These are phyloP conservation scores for Sphagnum tenellum DNA, from an alignment of 225 moss, liverwort and hornwort species.

Conservation along the genomic window DNA sequence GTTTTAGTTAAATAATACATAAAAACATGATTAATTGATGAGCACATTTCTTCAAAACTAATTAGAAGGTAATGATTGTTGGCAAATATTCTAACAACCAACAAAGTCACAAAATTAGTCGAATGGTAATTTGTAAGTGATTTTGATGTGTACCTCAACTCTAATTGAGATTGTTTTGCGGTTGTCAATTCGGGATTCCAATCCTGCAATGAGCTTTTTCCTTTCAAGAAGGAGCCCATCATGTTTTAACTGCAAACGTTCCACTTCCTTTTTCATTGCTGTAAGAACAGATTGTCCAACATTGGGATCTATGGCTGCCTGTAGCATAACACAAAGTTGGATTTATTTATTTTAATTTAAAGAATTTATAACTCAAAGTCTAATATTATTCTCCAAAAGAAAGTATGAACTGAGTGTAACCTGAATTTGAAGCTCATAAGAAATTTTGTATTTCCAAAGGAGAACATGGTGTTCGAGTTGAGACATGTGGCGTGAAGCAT, in stretches of 20 bases:
- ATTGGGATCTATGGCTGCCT: slow-evolving; percentile 73
- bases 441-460: slow-evolving; percentile 95
- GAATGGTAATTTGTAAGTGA: not conserved
- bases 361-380: too few species aligned
- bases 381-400: too few species aligned
- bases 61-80: not conserved
- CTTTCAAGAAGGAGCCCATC: slow-evolving; percentile 25
- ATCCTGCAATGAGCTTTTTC: slow-evolving; percentile 41
- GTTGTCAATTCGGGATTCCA: slow-evolving; percentile 55
- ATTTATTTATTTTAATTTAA: too few species aligned
- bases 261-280: slow-evolving; percentile 43
- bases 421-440: slow-evolving; percentile 80
- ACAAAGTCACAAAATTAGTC: too few species aligned
- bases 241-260: slow-evolving; percentile 51
- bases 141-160: slow-evolving; percentile 44
- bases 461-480: slow-evolving; percentile 86
- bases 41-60: not conserved
- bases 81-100: not conserved
- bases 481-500: slow-evolving; percentile 59
- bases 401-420: slow-evolving; percentile 11
- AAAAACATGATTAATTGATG: too few species aligned
- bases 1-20: too few species aligned
- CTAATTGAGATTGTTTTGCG: slow-evolving; percentile 53
- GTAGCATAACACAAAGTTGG: not conserved
- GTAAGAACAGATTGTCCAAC: slow-evolving; percentile 34